phyloP scores from a whole-genome alignment of 345 rosid species.

The Litchi chinensis region DNA sequence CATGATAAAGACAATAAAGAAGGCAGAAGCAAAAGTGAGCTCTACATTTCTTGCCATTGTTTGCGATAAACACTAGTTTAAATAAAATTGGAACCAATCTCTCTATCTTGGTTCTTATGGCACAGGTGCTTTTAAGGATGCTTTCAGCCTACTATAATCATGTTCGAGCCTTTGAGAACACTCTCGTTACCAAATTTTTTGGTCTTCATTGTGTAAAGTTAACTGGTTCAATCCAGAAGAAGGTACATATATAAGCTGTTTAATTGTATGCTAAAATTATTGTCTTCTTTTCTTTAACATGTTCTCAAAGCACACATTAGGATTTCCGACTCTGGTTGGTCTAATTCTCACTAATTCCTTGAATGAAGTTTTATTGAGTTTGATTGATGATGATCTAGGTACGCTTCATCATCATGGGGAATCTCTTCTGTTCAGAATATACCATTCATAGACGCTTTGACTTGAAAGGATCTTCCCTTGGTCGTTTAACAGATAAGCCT shows the following conservation, averaged over 20 bases:
- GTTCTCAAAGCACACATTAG: neutral
- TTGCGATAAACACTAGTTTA: neutral
- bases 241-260: constrained; percentile 42
- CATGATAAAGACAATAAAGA: constrained; percentile 96
- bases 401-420: constrained; percentile 91
- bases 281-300: neutral
- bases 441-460: constrained; percentile 81
- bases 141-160: constrained; percentile 91
- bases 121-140: constrained; percentile 88
- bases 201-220: constrained; percentile 91
- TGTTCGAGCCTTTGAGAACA: constrained; percentile 77
- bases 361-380: neutral
- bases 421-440: constrained; percentile 81
- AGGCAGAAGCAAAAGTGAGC: constrained; percentile 83
- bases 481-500: constrained; percentile 82
- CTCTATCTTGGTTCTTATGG: neutral
- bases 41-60: neutral
- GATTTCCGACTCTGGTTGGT: neutral
- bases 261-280: neutral
- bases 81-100: neutral
- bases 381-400: constrained; percentile 50
- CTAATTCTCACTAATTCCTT: neutral
- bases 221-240: constrained; percentile 77
- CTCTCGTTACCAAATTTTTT: constrained; percentile 73
- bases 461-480: constrained; percentile 93